Percentiles rank a stretch among this genome's conserved stretches.
Conservation (phyloP, 176 grass and related monocot species). For the Cenchrus purpureus region DNA sequence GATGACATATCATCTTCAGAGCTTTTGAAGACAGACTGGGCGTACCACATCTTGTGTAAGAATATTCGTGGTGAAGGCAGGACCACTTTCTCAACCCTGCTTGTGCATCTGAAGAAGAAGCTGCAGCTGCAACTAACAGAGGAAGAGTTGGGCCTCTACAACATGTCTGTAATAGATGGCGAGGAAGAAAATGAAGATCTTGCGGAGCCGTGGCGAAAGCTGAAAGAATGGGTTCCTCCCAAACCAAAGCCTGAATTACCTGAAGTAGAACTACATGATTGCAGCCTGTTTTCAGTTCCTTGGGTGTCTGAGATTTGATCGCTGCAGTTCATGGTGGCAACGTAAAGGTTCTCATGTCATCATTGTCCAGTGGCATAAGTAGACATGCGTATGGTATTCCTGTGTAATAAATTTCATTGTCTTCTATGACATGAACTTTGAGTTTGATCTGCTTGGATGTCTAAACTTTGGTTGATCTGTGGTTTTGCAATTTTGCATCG, state of each 20-base stretch:
- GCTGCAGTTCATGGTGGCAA: neutral
- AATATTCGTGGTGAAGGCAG: slow-evolving; percentile 1
- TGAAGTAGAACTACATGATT: neutral
- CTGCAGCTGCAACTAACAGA: neutral
- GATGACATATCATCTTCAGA: too few relatives aligned
- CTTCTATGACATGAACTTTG: neutral
- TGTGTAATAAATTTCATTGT: neutral
- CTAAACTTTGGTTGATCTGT: too few relatives aligned
- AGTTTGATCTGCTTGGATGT: too few relatives aligned
- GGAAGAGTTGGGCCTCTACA: neutral
- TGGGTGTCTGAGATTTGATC: neutral
- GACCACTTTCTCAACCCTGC: neutral
- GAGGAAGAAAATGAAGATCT: neutral
- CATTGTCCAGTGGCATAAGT: too few relatives aligned
- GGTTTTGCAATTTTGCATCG: too few relatives aligned
- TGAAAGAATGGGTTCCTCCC: neutral
- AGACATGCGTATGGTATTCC: neutral
- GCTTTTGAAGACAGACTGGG: neutral
- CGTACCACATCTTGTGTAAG: neutral
- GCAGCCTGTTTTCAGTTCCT: neutral
- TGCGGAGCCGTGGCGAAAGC: neutral
- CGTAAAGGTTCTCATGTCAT: too few relatives aligned
- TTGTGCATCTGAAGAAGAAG: slow-evolving; percentile 19
- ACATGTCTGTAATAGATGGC: neutral
- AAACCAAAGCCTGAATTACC: slow-evolving; percentile 1